These are phyloP conservation scores for Digitaria exilis DNA, from an alignment of 202 grass and related monocot species.

Conservation along the genomic window DNA sequence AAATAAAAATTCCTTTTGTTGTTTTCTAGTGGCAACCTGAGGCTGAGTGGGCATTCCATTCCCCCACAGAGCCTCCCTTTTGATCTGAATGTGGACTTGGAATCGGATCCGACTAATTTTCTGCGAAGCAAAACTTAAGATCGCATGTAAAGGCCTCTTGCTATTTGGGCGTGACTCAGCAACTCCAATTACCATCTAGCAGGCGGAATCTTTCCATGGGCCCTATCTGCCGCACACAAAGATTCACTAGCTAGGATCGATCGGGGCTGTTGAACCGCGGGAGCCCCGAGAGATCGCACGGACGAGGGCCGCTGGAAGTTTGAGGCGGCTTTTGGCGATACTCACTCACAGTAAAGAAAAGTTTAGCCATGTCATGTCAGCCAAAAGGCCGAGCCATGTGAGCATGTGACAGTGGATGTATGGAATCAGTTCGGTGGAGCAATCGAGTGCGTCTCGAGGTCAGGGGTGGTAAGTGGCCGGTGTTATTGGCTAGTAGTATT, in stretches of 20 bases:
- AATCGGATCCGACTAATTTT: slow-evolving; percentile 52
- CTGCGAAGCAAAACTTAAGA: slow-evolving; percentile 17
- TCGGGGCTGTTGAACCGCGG: too few species aligned
- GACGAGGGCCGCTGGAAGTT: not conserved
- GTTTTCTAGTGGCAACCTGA: slow-evolving; percentile 39
- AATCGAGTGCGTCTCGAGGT: not conserved
- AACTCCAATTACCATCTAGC: not conserved
- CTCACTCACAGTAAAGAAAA: not conserved
- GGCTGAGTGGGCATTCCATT: slow-evolving; percentile 44
- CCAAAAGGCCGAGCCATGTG: not conserved
- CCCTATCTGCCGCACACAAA: not conserved
- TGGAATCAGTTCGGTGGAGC: slow-evolving; percentile 41
- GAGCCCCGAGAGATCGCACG: not conserved
- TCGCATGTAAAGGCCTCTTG: slow-evolving; percentile 36
- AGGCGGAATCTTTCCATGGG: slow-evolving; percentile 1
- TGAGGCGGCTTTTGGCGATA: not conserved
- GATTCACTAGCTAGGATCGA: not conserved
- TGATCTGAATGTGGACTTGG: slow-evolving; percentile 36
- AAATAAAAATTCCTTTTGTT: not conserved
- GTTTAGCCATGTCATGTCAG: slow-evolving; percentile 9
- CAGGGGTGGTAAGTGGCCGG: not conserved
- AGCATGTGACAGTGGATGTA: slow-evolving; percentile 16
- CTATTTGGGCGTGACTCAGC: slow-evolving; percentile 37
- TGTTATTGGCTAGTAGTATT: not conserved
- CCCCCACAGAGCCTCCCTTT: slow-evolving; percentile 31